These are phyloP conservation scores for Neurospora hispaniola DNA, from an alignment of 495 filamentous ascomycete genomes.

Conservation along the genomic window DNA sequence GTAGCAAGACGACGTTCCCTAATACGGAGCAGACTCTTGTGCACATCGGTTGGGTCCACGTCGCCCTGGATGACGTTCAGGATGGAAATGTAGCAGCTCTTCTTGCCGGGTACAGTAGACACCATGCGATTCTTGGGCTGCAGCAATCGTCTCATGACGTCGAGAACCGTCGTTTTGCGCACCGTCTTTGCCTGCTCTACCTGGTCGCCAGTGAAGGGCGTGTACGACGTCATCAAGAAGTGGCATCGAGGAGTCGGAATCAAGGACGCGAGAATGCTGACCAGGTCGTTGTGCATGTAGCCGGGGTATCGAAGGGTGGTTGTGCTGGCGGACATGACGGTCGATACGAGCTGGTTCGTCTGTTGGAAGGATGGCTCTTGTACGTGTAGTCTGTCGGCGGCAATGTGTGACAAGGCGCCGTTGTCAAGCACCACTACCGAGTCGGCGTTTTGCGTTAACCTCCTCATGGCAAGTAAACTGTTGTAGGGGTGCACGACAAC, in stretches of 20 bases:
- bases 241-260: conserved; percentile 95
- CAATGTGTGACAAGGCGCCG: conserved; percentile 84
- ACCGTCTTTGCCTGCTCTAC: conserved; percentile 95
- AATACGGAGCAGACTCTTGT: conserved; percentile 95
- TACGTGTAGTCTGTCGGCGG: conserved; percentile 86
- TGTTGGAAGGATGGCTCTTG: conserved; percentile 92
- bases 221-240: conserved; percentile 97
- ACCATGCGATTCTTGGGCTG: conserved; percentile 99
- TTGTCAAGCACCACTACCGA: conserved; percentile 98
- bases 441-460: conserved; percentile 91
- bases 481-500: conserved; percentile 99
- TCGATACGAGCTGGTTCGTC: conserved; percentile 94
- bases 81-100: conserved; percentile 97
- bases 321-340: conserved; percentile 97
- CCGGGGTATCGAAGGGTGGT: conserved; percentile 93
- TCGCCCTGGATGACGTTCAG: conserved; percentile 98
- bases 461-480: conserved; percentile 80
- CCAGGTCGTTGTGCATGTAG: conserved; percentile 99
- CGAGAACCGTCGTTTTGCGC: conserved; percentile 91
- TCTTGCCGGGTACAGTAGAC: conserved; percentile 86
- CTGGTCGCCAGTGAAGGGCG: conserved; percentile 90
- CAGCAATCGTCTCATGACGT: conserved; percentile 91
- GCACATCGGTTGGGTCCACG: conserved; percentile 91
- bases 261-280: conserved; percentile 88
- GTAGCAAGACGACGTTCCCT: conserved; percentile 87